These are phyloP conservation scores for Spongispora temasekensis DNA, from an alignment of 1,284 basidiomycete genomes.

Conservation along the genomic window DNA sequence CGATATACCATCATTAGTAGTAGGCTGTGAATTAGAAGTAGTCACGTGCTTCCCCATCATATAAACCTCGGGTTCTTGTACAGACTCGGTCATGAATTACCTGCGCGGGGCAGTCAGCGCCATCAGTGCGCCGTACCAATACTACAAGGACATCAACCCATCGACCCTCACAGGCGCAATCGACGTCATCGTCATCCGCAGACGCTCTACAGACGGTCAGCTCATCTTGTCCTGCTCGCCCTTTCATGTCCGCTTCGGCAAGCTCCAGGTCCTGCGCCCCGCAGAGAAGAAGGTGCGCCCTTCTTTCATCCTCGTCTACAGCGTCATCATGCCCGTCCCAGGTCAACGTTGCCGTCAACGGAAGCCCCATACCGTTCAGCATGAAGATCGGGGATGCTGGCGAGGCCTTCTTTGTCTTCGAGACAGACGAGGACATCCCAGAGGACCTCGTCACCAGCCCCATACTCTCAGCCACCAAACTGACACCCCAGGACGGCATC, in stretches of 20 bases:
- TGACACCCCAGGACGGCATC: constrained; percentile 36
- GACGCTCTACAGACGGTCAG: constrained; percentile 62
- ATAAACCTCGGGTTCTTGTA: not conserved
- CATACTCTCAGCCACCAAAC: constrained; percentile 67
- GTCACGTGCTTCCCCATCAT: constrained; percentile 27
- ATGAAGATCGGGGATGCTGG: constrained; percentile 99
- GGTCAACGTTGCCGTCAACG: constrained; percentile 86
- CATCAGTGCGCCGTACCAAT: constrained; percentile 79
- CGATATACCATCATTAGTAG: constrained; percentile 36
- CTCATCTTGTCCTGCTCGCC: constrained; percentile 88
- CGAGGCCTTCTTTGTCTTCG: constrained; percentile 98
- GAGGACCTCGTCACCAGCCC: constrained; percentile 94
- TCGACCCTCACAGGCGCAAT: constrained; percentile 95
- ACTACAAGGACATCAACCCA: constrained; percentile 91
- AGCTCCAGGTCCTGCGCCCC: constrained; percentile 94
- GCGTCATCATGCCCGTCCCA: constrained; percentile 25
- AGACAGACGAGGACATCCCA: constrained; percentile 94
- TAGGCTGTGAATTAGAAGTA: not conserved
- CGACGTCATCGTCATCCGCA: constrained; percentile 92
- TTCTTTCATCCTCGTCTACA: not conserved
- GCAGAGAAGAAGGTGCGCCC: constrained; percentile 84
- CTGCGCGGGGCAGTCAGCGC: constrained; percentile 79
- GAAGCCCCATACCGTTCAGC: constrained; percentile 80
- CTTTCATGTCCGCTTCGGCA: constrained; percentile 98
- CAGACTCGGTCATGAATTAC: constrained; percentile 58